Evolutionary conservation across 306 rosid genomes (phyloP).

Genomic region (Quercus berberidifolia): DNA sequence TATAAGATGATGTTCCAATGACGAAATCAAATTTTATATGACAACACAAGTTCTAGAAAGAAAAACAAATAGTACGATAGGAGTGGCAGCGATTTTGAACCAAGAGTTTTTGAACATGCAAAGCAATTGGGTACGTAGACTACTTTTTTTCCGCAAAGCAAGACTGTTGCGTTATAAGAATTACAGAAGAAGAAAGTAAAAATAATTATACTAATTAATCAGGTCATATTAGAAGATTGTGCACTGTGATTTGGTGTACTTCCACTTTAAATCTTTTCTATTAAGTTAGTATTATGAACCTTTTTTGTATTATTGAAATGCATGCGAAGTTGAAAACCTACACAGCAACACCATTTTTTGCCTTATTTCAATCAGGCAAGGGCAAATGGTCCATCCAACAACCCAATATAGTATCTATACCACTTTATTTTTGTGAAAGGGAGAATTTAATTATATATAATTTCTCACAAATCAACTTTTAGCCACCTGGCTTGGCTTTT

Average conservation of each 20-base stretch:
- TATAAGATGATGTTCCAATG: no score
- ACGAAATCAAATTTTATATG: neutral
- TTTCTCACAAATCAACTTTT: neutral
- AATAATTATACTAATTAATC: neutral
- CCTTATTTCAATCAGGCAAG: no score
- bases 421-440: neutral
- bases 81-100: neutral
- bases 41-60: neutral
- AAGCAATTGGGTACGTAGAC: no score
- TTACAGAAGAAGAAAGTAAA: neutral
- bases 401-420: no score
- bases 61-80: neutral
- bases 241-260: neutral
- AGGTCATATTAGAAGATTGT: neutral
- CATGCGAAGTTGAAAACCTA: neutral
- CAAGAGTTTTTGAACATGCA: no score
- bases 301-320: neutral
- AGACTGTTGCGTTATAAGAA: no score
- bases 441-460: neutral
- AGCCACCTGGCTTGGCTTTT: neutral
- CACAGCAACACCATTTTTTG: neutral
- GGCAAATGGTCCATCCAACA: no score
- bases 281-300: neutral
- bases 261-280: neutral
- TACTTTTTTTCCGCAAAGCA: no score